Conservation (phyloP, 257 asterid genomes). For the Datura wrightii region DNA sequence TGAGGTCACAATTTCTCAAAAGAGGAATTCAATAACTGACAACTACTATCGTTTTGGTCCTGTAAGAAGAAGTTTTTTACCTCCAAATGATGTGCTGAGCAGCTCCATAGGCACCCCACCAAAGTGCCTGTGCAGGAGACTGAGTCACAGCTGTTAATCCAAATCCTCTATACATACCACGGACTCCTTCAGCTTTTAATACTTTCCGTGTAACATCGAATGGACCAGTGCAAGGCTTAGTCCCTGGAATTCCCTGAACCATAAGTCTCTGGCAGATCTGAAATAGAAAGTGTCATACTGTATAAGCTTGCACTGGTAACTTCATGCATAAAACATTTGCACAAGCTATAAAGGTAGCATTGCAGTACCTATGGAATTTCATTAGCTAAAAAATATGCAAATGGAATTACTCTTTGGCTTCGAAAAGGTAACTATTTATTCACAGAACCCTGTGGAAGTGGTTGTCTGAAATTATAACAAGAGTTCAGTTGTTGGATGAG, state of each 20-base stretch:
- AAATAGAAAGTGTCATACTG: background rate
- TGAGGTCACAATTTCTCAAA: conserved; percentile 26
- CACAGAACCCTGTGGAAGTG: no score
- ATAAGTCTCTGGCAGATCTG: conserved; percentile 87
- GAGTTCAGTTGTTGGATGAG: no score
- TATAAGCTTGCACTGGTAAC: background rate
- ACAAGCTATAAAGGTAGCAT: background rate
- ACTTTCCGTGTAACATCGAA: conserved; percentile 70
- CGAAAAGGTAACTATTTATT: no score
- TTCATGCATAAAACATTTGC: background rate
- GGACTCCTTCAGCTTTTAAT: conserved; percentile 68
- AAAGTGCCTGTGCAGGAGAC: conserved; percentile 91
- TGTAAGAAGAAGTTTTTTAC: conserved; percentile 42
- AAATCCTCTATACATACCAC: conserved; percentile 91
- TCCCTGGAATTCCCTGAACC: conserved; percentile 97
- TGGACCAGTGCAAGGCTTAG: conserved; percentile 71
- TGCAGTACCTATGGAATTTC: background rate
- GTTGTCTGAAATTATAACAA: no score
- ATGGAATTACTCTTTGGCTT: no score
- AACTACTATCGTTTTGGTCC: background rate
- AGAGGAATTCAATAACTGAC: conserved; percentile 12
- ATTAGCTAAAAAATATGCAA: no score
- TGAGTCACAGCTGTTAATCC: conserved; percentile 79
- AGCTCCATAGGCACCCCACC: conserved; percentile 97
- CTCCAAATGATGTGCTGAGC: conserved; percentile 90